Percentiles rank a stretch among this genome's conserved stretches.
Conservation (phyloP, 2,329 filamentous ascomycete genomes). For the Proliferodiscus dingleyae region DNA sequence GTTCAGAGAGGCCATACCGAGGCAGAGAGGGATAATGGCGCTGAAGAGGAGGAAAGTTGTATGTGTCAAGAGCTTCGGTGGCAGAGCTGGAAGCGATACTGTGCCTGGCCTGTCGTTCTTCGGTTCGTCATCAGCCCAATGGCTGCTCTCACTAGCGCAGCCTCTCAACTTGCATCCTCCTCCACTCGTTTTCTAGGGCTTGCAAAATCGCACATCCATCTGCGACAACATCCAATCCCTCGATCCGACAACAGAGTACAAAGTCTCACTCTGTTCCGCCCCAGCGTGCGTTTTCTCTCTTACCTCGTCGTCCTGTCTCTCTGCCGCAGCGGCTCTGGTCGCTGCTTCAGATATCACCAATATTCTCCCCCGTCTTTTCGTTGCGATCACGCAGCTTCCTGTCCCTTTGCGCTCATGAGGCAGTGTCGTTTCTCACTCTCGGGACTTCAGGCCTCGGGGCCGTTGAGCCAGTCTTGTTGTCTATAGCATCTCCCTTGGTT, state of each 20-base stretch:
- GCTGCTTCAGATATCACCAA: conserved; percentile 11
- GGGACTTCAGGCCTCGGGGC: conserved; percentile 14
- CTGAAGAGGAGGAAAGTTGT: conserved; percentile 2
- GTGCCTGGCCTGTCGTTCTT: too few relatives aligned
- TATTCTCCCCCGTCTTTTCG: conserved; percentile 6
- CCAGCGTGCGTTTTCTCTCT: conserved; percentile 6
- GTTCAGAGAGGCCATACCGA: conserved; percentile 71
- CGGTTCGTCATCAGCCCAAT: too few relatives aligned
- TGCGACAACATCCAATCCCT: conserved; percentile 8
- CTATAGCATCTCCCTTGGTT: conserved; percentile 18
- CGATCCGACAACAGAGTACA: conserved; percentile 12
- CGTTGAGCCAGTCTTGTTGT: conserved; percentile 12
- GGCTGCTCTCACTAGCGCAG: not conserved
- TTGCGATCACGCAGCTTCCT: conserved; percentile 21
- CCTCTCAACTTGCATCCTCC: not conserved
- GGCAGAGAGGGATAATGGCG: not conserved
- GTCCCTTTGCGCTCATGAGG: conserved; percentile 19
- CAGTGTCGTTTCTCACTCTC: conserved; percentile 15
- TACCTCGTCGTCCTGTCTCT: conserved; percentile 8
- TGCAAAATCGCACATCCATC: conserved; percentile 1
- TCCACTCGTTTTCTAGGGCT: not conserved
- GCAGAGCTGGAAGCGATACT: not conserved
- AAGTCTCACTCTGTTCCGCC: conserved; percentile 12
- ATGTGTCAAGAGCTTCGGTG: not conserved
- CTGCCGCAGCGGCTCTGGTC: conserved; percentile 15